These are phyloP conservation scores for Torrubiella hemipterigena DNA, from an alignment of 2,329 filamentous ascomycete species.

Conservation along the genomic window DNA sequence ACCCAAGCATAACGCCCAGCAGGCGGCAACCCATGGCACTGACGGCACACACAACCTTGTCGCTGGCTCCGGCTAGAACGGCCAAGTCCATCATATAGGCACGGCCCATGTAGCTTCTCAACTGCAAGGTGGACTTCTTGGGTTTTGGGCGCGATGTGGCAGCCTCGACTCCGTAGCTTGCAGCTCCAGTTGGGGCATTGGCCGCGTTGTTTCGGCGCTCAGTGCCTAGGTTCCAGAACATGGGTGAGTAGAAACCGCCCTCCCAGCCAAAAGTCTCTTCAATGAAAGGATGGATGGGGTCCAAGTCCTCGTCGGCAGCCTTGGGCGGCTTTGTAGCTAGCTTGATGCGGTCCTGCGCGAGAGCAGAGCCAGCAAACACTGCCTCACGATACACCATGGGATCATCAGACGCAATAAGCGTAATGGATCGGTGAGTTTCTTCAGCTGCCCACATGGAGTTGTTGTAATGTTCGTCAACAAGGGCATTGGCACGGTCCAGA, in stretches of 20 bases:
- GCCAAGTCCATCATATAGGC: slow-evolving; percentile 74
- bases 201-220: slow-evolving; percentile 27
- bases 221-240: slow-evolving; percentile 68
- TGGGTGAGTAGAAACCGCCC: slow-evolving; percentile 69
- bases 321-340: slow-evolving; percentile 60
- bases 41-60: slow-evolving; percentile 65
- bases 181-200: slow-evolving; percentile 17
- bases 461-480: slow-evolving; percentile 36
- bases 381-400: slow-evolving; percentile 57
- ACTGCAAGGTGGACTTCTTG: slow-evolving; percentile 42
- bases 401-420: slow-evolving; percentile 69
- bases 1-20: slow-evolving; percentile 77
- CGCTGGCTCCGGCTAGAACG: slow-evolving; percentile 55
- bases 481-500: slow-evolving; percentile 41
- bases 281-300: slow-evolving; percentile 51
- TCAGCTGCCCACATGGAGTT: slow-evolving; percentile 26
- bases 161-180: slow-evolving; percentile 12
- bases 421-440: slow-evolving; percentile 30
- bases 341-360: slow-evolving; percentile 66
- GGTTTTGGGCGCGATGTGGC: slow-evolving; percentile 11
- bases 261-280: slow-evolving; percentile 78
- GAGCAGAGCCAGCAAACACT: slow-evolving; percentile 45
- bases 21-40: slow-evolving; percentile 62
- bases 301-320: slow-evolving; percentile 29
- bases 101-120: slow-evolving; percentile 65